phyloP scores from a whole-genome alignment of 2,329 filamentous ascomycete species.

The Colletotrichum australisinense region DNA sequence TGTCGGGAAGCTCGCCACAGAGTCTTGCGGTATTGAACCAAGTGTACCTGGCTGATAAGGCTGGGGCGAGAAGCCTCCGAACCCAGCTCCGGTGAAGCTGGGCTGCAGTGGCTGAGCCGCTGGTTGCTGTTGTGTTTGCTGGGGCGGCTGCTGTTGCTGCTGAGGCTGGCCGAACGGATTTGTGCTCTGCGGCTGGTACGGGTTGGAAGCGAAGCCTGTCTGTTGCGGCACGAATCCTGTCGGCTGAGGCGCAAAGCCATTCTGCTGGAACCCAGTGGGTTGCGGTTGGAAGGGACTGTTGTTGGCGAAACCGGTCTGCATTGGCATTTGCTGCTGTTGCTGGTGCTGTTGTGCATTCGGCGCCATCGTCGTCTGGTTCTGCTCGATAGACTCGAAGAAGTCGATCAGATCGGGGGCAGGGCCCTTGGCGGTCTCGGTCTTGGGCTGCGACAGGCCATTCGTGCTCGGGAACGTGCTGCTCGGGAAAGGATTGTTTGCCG shows the following conservation, averaged over 20 bases:
- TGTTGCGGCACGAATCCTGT: slow-evolving; percentile 55
- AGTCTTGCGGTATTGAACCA: slow-evolving; percentile 68
- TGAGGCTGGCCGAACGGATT: slow-evolving; percentile 46
- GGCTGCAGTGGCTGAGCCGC: slow-evolving; percentile 56
- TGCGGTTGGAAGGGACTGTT: slow-evolving; percentile 48
- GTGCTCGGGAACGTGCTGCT: slow-evolving; percentile 50
- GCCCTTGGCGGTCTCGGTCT: slow-evolving; percentile 66
- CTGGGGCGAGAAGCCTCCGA: slow-evolving; percentile 84
- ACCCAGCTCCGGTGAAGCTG: slow-evolving; percentile 77
- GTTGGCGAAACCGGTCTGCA: slow-evolving; percentile 41
- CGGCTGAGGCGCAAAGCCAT: slow-evolving; percentile 55
- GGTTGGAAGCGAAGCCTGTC: slow-evolving; percentile 52
- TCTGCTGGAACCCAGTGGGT: slow-evolving; percentile 49
- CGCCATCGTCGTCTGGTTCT: slow-evolving; percentile 81
- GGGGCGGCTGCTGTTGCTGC: slow-evolving; percentile 43
- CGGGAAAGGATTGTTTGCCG: slow-evolving; percentile 58
- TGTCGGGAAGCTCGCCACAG: slow-evolving; percentile 62
- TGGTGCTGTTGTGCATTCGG: slow-evolving; percentile 49
- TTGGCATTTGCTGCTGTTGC: slow-evolving; percentile 45
- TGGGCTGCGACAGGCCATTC: slow-evolving; percentile 49
- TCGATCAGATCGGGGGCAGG: slow-evolving; percentile 86
- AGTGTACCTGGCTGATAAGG: slow-evolving; percentile 66
- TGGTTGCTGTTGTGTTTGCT: slow-evolving; percentile 41
- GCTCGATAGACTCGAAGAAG: slow-evolving; percentile 94
- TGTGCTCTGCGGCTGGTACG: slow-evolving; percentile 54